phyloP scores from a whole-genome alignment of 768 basidiomycete genomes.

The Xerocomellus amylosporus region DNA sequence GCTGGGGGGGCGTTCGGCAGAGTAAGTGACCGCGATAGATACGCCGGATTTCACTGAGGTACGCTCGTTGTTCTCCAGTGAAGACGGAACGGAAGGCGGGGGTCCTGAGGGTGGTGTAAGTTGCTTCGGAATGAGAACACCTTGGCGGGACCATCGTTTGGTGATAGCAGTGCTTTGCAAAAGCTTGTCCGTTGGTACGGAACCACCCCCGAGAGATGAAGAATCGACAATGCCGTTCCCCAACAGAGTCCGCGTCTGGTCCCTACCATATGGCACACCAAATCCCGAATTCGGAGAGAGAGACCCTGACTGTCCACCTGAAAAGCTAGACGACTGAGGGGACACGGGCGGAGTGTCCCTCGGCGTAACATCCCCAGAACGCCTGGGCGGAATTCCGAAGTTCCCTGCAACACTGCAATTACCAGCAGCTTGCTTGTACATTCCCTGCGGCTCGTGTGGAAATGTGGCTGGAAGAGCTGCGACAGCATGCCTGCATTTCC shows the following conservation, averaged over 20 bases:
- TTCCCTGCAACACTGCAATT: conserved; percentile 32
- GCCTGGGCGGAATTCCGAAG: conserved; percentile 24
- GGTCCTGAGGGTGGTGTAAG: conserved; percentile 60
- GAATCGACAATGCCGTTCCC: background rate
- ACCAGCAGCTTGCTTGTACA: conserved; percentile 27
- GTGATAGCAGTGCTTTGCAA: conserved; percentile 22
- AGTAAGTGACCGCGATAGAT: conserved; percentile 32
- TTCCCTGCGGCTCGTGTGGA: conserved; percentile 10
- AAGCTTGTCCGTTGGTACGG: conserved; percentile 30
- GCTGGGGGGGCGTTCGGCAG: conserved; percentile 35
- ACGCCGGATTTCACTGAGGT: conserved; percentile 23
- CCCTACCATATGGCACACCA: background rate
- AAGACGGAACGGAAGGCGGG: conserved; percentile 45
- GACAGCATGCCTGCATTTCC: conserved; percentile 24
- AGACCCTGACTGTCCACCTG: background rate
- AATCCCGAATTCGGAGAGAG: conserved; percentile 1
- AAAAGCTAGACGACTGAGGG: conserved; percentile 5
- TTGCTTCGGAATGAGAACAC: conserved; percentile 45
- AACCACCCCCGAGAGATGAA: background rate
- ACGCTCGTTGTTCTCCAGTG: conserved; percentile 22
- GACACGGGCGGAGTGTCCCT: conserved; percentile 10
- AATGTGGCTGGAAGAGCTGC: background rate
- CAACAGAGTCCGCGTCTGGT: background rate
- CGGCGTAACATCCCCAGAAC: conserved; percentile 7
- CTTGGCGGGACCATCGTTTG: conserved; percentile 57